phyloP scores from a whole-genome alignment of 345 rosid species.

The Draba incana region DNA sequence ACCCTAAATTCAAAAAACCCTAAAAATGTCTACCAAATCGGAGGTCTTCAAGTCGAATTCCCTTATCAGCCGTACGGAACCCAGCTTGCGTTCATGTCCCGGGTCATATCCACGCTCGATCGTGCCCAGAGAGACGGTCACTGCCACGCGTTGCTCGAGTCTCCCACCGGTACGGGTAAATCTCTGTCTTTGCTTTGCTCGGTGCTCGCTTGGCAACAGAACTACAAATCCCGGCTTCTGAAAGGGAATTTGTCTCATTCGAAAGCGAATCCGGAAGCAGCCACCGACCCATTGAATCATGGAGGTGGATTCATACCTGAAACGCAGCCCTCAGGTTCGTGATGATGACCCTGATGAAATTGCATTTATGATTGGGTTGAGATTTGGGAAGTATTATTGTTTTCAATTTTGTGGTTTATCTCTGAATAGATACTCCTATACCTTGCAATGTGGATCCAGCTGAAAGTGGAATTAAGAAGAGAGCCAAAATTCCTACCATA shows the following conservation, averaged over 20 bases:
- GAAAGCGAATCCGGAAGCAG: constrained; percentile 67
- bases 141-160: constrained; percentile 90
- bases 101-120: constrained; percentile 88
- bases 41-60: constrained; percentile 81
- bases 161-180: constrained; percentile 97
- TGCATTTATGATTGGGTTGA: constrained; percentile 16
- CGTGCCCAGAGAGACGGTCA: constrained; percentile 86
- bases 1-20: constrained; percentile 47
- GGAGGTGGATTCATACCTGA: constrained; percentile 96
- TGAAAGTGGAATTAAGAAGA: constrained; percentile 50
- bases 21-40: constrained; percentile 56
- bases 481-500: constrained; percentile 69
- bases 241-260: constrained; percentile 49
- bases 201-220: constrained; percentile 89
- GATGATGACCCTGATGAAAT: neutral
- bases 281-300: constrained; percentile 70
- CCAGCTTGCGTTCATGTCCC: constrained; percentile 94
- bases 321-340: constrained; percentile 69
- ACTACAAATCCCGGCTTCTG: constrained; percentile 48
- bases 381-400: neutral
- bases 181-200: constrained; percentile 98
- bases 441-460: constrained; percentile 35
- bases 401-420: neutral
- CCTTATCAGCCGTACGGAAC: constrained; percentile 95
- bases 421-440: too few relatives aligned